phyloP scores from a whole-genome alignment of 176 grass and related monocot genomes.

The Musa troglodytarum region DNA sequence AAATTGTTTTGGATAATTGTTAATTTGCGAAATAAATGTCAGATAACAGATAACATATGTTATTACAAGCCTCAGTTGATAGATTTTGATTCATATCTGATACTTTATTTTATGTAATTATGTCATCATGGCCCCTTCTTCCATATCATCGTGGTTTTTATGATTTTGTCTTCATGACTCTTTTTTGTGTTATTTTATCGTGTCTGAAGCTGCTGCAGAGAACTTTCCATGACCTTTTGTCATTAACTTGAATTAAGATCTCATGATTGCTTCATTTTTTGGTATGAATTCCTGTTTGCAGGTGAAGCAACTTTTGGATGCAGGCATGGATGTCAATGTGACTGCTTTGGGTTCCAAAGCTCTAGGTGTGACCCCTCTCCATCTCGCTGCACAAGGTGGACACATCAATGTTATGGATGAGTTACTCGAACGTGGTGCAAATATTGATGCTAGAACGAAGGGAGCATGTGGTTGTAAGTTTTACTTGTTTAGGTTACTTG shows the following conservation, averaged over 20 bases:
- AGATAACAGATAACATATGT: too few relatives aligned
- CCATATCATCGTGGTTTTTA: too few relatives aligned
- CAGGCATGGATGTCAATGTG: constrained; percentile 74
- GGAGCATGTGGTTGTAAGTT: constrained; percentile 94
- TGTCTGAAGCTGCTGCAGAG: too few relatives aligned
- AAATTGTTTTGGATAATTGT: too few relatives aligned
- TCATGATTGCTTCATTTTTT: background rate
- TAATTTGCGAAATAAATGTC: too few relatives aligned
- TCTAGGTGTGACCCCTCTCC: constrained; percentile 66
- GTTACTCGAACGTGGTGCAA: constrained; percentile 77
- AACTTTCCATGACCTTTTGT: background rate
- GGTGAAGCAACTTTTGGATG: constrained; percentile 69
- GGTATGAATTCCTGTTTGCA: constrained; percentile 10
- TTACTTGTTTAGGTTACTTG: background rate
- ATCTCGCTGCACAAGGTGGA: constrained; percentile 89
- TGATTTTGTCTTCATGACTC: too few relatives aligned
- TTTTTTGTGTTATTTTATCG: too few relatives aligned
- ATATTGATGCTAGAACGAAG: constrained; percentile 96
- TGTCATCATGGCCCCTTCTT: too few relatives aligned
- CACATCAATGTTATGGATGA: constrained; percentile 92
- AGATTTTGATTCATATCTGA: too few relatives aligned
- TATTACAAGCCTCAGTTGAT: too few relatives aligned
- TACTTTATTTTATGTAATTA: too few relatives aligned
- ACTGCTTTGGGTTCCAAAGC: constrained; percentile 71
- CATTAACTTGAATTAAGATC: background rate